Evolutionary conservation across 495 filamentous ascomycete genomes (phyloP), one percentile per base, ranked within the genome.

Genomic region (Xylaria flabelliformis): DNA sequence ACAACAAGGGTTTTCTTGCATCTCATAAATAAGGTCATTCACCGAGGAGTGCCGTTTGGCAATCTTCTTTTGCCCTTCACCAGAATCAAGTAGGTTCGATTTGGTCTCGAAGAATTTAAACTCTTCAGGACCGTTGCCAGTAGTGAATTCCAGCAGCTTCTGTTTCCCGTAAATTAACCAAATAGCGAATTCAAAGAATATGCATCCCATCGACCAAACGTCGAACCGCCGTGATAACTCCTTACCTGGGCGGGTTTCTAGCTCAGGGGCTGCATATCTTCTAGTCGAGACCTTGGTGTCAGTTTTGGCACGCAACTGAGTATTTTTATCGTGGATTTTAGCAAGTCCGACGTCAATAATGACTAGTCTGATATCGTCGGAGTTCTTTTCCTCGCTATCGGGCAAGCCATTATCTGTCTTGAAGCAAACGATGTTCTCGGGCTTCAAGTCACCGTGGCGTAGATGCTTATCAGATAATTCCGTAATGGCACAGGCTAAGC

Each of bases 391-490:
- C 7, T 55, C 51, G 10, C 51, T 15, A 55, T 21, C 5, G 26
- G 51, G 51, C 13, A 55, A 21, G 13, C 51, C 51, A 26, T 55
- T 4, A 29, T 29, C 24, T 55, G 51, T 29, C 51, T 55, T 55
- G n/a, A 55, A 55, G 51, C 51, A 55, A 12, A 24, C 51, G 51
- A 55, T 55, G 24, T 55, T 55, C 51, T 55, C 51, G 51, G 51
- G 51, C 51, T 29, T 55, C 24, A 55, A 7, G 24, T 55, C 24
- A 4, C 51, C 51, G 51, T 55, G 51, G 21, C 51, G 51, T 29
- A 55, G 8, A 29, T 10, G 10, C 24, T 24, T 2, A 55, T 29
- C 9, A 0, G n/a, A 29, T 29, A 55, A 55, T 9, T 55, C 51
- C 21, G 29, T 24, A 24, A 55, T 55, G 13, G 51, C 51, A 55